These are phyloP conservation scores for Yarrowia divulgata DNA, from an alignment of 805 yeast genomes.

Conservation along the genomic window DNA sequence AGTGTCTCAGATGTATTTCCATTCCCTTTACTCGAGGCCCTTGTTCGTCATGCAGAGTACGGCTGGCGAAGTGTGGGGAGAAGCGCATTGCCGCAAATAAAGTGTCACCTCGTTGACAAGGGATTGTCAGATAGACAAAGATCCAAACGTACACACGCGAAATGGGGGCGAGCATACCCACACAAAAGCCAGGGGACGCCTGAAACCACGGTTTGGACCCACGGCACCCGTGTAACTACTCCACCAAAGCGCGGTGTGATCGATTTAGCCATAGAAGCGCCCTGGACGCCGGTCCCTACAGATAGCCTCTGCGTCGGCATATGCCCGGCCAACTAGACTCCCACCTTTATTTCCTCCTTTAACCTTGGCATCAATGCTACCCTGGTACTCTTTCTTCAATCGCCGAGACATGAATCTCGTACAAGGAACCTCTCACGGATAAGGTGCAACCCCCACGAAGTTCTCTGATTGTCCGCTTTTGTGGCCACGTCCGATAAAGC, in stretches of 20 bases:
- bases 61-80: slow-evolving; percentile 32
- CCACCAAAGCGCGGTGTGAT: not conserved
- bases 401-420: not conserved
- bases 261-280: no score
- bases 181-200: not conserved
- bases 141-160: no score
- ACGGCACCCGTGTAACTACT: not conserved
- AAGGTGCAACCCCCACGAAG: slow-evolving; percentile 15
- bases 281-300: no score
- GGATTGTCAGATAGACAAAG: no score
- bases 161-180: no score
- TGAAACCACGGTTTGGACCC: not conserved
- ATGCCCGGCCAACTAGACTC: slow-evolving; percentile 1
- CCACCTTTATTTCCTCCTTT: slow-evolving; percentile 6
- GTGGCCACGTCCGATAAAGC: slow-evolving; percentile 34
- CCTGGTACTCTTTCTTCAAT: not conserved
- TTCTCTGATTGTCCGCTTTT: not conserved
- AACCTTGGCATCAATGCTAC: not conserved
- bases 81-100: slow-evolving; percentile 11
- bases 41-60: slow-evolving; percentile 7
- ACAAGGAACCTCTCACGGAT: not conserved
- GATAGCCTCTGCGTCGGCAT: not conserved
- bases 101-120: no score
- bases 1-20: slow-evolving; percentile 9
- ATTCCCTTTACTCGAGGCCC: slow-evolving; percentile 1